These are phyloP conservation scores for Xylariaceae sp. DNA, from an alignment of 2,329 filamentous ascomycete genomes.

Conservation along the genomic window DNA sequence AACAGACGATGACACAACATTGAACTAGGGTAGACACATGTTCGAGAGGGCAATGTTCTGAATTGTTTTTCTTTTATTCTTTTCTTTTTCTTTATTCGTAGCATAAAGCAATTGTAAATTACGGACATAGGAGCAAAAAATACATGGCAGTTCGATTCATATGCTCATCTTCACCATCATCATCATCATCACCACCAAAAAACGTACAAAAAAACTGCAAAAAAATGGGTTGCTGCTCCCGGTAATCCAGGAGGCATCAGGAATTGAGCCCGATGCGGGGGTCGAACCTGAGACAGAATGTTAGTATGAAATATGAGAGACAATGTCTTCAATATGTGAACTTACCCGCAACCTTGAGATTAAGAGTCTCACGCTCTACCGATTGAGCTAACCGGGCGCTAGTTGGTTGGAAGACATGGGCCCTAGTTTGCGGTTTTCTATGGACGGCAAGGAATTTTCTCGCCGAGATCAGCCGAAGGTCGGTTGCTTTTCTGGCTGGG, in stretches of 20 bases:
- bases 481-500: too few species aligned
- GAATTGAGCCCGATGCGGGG: conserved; percentile 44
- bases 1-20: too few species aligned
- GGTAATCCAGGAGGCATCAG: conserved; percentile 11
- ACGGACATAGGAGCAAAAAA: too few species aligned
- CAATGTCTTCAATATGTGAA: neutral
- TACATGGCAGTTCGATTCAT: too few species aligned
- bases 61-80: too few species aligned
- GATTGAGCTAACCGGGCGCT: conserved; percentile 59
- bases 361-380: conserved; percentile 68
- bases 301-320: neutral
- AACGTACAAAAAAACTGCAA: neutral
- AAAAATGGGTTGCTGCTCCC: neutral
- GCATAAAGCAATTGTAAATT: too few species aligned
- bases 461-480: too few species aligned
- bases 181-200: neutral
- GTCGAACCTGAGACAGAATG: conserved; percentile 33
- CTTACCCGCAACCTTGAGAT: conserved; percentile 37
- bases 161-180: neutral
- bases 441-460: neutral
- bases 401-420: neutral
- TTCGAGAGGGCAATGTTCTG: too few species aligned
- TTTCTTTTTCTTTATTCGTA: too few species aligned
- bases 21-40: too few species aligned
- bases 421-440: neutral